These are phyloP conservation scores for Trypanosomatidae sp. DNA, from an alignment of 208 protist genomes.

Conservation along the genomic window DNA sequence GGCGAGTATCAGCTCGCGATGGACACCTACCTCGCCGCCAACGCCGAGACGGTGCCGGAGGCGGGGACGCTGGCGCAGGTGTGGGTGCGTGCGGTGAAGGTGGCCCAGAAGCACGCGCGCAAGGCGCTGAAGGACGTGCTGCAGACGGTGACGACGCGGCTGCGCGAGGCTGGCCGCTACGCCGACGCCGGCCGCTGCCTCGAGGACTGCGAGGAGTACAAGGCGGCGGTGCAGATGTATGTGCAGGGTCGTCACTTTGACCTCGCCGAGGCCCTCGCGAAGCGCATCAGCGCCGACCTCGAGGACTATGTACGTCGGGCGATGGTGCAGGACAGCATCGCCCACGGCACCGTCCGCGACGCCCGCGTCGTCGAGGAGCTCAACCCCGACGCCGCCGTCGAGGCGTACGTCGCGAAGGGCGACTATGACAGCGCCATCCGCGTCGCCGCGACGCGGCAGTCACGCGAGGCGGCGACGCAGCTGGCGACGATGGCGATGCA, in stretches of 20 bases:
- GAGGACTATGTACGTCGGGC: conserved; percentile 82
- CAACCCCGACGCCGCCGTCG: conserved; percentile 79
- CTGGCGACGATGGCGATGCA: conserved; percentile 69
- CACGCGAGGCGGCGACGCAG: conserved; percentile 32
- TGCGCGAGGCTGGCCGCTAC: conserved; percentile 70
- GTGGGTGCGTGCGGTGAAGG: conserved; percentile 92
- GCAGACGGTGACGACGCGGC: conserved; percentile 44
- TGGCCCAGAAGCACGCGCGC: conserved; percentile 88
- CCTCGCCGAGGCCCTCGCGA: conserved; percentile 75
- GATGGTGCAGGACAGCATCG: conserved; percentile 83
- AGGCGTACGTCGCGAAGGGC: conserved; percentile 73
- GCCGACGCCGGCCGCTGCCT: conserved; percentile 83
- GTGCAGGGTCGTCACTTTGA: conserved; percentile 89
- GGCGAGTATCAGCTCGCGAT: conserved; percentile 91
- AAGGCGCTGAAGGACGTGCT: conserved; percentile 72
- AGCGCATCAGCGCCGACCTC: conserved; percentile 75
- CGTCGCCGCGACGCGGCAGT: conserved; percentile 44
- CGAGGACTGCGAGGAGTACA: conserved; percentile 88
- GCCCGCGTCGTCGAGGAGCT: conserved; percentile 81
- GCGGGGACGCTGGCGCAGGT: conserved; percentile 58
- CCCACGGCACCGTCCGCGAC: conserved; percentile 54
- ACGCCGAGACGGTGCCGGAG: conserved; percentile 42
- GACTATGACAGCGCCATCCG: conserved; percentile 76
- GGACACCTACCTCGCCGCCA: conserved; percentile 89
- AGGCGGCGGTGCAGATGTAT: conserved; percentile 91